Base-by-base conservation (phyloP, 495 filamentous ascomycete species). In the Acidomyces sp. region DNA sequence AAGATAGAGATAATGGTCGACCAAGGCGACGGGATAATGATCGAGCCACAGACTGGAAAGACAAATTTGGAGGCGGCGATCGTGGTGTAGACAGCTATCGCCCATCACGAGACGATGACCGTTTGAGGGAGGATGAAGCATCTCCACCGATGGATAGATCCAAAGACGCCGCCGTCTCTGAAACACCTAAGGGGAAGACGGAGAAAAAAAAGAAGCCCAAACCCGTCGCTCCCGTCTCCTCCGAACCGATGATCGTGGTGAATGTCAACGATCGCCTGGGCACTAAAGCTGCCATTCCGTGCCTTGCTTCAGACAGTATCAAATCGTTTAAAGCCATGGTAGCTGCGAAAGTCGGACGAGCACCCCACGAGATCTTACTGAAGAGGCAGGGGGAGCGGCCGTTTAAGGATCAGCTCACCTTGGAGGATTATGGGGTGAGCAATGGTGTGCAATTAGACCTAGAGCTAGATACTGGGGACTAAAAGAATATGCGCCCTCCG, bases 251-350 rank as follows among this genome's bases (percentile, higher is more conserved):
- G 80, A 95, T 93, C 39, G 72, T 90, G 17, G 86, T 95, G 12
- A 72, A 85, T 52, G 80, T 95, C 48, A 93, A 95, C 55, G 87
- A 95, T 62, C 73, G 87, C 19, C 64, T 95, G 17, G 86, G 86
- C 15, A 93, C 86, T 9, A 93, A 92, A 55, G 82, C 85, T 32
- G 74, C 80, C 33, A 86, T 95, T 44, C 87, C 86, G 0, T 92
- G 85, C 54, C 66, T 93, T 32, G 74, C 80, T 2, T 78, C 71
- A 13, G 86, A 95, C 60, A 74, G 72, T 19, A 78, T 93, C 43
- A 78, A 56, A 54, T 37, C 85, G 37, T 90, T 95, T 68, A 95
- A 95, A 60, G 77, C 82, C 29, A 76, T 84, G 66, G 85, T 95
- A 16, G 85, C 86, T 3, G 82, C 82, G 38, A 69, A 75, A 26